Evolutionary conservation across 495 filamentous ascomycete species (phyloP).

Genomic region (Astrothelium subdiscretum): DNA sequence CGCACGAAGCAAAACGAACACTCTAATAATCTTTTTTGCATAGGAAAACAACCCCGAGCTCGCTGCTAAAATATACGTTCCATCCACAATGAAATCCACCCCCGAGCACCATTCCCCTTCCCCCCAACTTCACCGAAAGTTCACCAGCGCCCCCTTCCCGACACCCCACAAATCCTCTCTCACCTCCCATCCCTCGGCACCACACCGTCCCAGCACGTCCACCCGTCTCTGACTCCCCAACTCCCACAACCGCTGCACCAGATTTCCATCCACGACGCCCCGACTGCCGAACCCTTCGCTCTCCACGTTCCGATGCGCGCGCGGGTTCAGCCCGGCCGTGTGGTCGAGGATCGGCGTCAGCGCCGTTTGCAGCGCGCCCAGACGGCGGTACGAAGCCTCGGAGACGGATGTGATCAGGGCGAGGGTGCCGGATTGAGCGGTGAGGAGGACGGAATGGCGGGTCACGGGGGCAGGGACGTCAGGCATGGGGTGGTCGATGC

Average conservation of each 20-base stretch:
- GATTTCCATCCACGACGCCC: conserved; percentile 50
- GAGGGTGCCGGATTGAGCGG: conserved; percentile 61
- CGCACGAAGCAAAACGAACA: too few species aligned
- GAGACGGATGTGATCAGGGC: conserved; percentile 65
- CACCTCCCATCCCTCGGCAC: conserved; percentile 41
- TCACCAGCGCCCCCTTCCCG: conserved; percentile 46
- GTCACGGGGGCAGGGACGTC: conserved; percentile 13
- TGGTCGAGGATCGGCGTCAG: conserved; percentile 65
- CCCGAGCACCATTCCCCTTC: background rate
- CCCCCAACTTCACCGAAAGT: conserved; percentile 17
- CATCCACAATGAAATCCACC: background rate
- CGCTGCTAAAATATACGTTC: background rate
- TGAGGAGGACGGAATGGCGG: conserved; percentile 50
- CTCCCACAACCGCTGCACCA: conserved; percentile 56
- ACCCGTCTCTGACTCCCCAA: conserved; percentile 52
- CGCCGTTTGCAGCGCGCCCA: conserved; percentile 71
- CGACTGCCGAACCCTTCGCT: conserved; percentile 35
- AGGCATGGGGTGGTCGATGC: conserved; percentile 31
- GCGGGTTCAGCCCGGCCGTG: conserved; percentile 68
- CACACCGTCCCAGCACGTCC: conserved; percentile 50
- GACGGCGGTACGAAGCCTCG: conserved; percentile 70
- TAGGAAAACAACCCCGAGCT: too few species aligned
- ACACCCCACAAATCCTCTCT: conserved; percentile 49
- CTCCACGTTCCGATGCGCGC: conserved; percentile 51
- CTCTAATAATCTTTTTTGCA: too few species aligned